phyloP scores from a whole-genome alignment of 2,329 filamentous ascomycete species.

The Calonectria pauciramosa region DNA sequence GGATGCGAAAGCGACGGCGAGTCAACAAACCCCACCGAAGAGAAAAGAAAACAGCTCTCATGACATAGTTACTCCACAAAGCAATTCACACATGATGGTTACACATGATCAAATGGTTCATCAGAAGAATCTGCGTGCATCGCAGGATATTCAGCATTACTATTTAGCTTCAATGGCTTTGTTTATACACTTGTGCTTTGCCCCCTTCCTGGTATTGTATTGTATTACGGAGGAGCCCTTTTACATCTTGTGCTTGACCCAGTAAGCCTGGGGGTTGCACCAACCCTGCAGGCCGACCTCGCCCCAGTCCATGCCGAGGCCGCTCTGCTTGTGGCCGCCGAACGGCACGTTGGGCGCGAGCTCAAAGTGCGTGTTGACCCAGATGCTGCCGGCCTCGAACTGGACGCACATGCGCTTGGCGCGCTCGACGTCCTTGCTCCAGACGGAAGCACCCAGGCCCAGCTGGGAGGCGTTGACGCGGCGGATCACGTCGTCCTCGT shows the following conservation, averaged over 20 bases:
- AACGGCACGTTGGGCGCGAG: constrained; percentile 56
- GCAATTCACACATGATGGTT: not conserved
- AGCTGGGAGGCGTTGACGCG: constrained; percentile 67
- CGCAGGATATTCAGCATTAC: too few species aligned
- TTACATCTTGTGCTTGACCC: constrained; percentile 20
- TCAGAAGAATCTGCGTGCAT: too few species aligned
- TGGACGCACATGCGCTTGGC: constrained; percentile 66
- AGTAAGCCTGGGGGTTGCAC: constrained; percentile 29
- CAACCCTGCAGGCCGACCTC: constrained; percentile 35
- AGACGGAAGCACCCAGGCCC: constrained; percentile 71
- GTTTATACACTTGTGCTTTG: too few species aligned
- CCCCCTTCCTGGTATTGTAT: too few species aligned
- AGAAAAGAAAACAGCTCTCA: not conserved
- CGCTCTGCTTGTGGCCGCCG: constrained; percentile 66
- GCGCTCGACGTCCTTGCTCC: constrained; percentile 64
- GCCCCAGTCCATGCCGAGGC: constrained; percentile 62
- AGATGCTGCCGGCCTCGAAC: constrained; percentile 71
- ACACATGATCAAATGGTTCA: too few species aligned
- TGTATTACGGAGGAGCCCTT: too few species aligned
- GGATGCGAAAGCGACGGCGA: not conserved
- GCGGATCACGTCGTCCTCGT: constrained; percentile 70
- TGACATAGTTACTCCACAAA: too few species aligned
- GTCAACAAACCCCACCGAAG: not conserved
- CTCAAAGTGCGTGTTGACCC: constrained; percentile 68
- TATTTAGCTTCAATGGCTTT: too few species aligned